Evolutionary conservation across 2,329 filamentous ascomycete species (phyloP).

Genomic region (Chaetomium globosum): DNA sequence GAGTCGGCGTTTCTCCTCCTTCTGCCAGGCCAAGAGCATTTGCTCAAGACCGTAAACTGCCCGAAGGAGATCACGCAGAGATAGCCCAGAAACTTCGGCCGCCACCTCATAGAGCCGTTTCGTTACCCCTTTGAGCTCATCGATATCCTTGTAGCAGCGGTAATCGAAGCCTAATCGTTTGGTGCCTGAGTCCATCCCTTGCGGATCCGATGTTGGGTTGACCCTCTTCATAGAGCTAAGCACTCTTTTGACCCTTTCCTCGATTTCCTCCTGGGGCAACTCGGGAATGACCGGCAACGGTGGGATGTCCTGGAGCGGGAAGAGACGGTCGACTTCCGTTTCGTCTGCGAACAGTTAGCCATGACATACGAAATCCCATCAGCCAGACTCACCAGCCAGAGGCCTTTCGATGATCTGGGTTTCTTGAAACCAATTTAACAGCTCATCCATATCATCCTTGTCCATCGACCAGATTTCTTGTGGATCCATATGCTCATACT

Average conservation of each 20-base stretch:
- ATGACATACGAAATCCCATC: too few species aligned
- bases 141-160: constrained; percentile 43
- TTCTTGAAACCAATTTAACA: constrained; percentile 77
- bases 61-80: constrained; percentile 42
- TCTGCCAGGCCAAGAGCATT: constrained; percentile 43
- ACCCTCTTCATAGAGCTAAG: constrained; percentile 37
- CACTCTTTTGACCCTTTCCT: constrained; percentile 32
- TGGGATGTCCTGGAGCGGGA: constrained; percentile 30
- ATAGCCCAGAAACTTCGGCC: constrained; percentile 46
- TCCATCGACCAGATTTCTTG: constrained; percentile 52
- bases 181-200: constrained; percentile 19
- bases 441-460: constrained; percentile 67
- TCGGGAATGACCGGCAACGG: constrained; percentile 25
- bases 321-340: constrained; percentile 34
- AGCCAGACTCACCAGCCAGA: constrained; percentile 15
- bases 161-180: constrained; percentile 43
- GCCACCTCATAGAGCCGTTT: constrained; percentile 49
- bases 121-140: constrained; percentile 47
- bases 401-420: constrained; percentile 53
- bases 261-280: constrained; percentile 36
- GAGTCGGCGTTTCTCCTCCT: constrained; percentile 46
- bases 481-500: constrained; percentile 38
- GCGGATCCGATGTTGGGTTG: constrained; percentile 25
- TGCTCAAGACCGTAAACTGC: constrained; percentile 46
- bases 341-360: constrained; percentile 29